Base-by-base conservation (phyloP, 805 yeast species). In the Naumovozyma castellii region DNA sequence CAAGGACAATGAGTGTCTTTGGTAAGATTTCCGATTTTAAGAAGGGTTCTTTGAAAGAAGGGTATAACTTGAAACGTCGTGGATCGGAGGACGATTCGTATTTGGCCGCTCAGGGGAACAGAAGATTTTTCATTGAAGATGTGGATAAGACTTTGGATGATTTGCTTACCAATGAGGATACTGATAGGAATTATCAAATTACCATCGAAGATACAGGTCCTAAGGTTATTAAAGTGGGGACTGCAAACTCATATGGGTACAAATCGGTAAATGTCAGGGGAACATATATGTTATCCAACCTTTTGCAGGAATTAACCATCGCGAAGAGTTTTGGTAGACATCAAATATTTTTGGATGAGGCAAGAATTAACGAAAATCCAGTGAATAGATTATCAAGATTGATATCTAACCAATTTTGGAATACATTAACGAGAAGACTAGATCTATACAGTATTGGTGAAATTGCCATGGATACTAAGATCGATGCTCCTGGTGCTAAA, bases 161-260 rank as follows among this genome's bases (percentile, higher is more conserved):
- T 46, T 67, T 88, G 34, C 65, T 87, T 42, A 72, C 69, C 22
- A 76, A 73, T 48, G 95, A 87, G 57, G 96, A 87, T 56, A 86
- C 95, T 2, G 95, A 88, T 61, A 69, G 71, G 39, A 80, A 88
- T 57, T 78, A 63, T 57, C 96, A 88, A 60, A 87, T 84, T 54
- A 84, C 94, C 5, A 78, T 84, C 36, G 94, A 84, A 50, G 94
- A 84, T 54, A 74, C 75, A 2, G 94, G 94, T 1, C 92, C 94
- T 3, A 84, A 84, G 56, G 85, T 80, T n/a, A 64, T 84, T 43
- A 73, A 75, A 49, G 66, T 84, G 12, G 92, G 92, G 6, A 85
- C 97, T 2, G 85, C 80, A 29, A 83, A 84, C 55, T 85, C 95
- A 3, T 76, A 78, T 51, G 97, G 96, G 1, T 84, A 64, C 63